Evolutionary conservation across 1,284 basidiomycete species (phyloP).

Genomic region (Leccinum brunneo-olivaceum): DNA sequence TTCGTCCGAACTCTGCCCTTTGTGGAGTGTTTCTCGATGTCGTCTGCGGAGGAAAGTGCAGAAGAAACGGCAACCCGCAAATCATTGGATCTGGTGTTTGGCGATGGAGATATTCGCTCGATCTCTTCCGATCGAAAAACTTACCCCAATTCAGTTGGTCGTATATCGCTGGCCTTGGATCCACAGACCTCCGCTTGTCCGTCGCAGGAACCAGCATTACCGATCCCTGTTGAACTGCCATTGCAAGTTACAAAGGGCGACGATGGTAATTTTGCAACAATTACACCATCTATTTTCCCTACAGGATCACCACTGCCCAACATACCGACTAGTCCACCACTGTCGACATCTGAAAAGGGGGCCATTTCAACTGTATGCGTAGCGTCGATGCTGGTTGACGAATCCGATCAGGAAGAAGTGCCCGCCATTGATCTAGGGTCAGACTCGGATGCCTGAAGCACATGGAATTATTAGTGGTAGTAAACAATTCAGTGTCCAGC

Average conservation of each 20-base stretch:
- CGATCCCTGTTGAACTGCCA: not conserved
- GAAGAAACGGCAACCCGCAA: constrained; percentile 49
- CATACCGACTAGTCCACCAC: not conserved
- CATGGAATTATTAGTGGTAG: not conserved
- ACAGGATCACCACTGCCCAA: not conserved
- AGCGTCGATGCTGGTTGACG: constrained; percentile 22
- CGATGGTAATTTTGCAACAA: not conserved
- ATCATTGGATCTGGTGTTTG: constrained; percentile 33
- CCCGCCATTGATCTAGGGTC: constrained; percentile 49
- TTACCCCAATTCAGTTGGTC: not conserved
- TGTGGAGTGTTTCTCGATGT: constrained; percentile 54
- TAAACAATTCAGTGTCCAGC: not conserved
- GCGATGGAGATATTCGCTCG: not conserved
- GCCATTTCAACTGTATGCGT: not conserved
- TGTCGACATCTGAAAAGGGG: constrained; percentile 6
- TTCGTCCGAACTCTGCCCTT: constrained; percentile 63
- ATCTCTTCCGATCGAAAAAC: constrained; percentile 1
- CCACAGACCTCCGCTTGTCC: constrained; percentile 1
- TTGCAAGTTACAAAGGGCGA: constrained; percentile 1
- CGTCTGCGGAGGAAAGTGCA: constrained; percentile 51
- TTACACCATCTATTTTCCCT: not conserved
- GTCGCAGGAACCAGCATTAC: not conserved
- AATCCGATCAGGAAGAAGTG: constrained; percentile 47
- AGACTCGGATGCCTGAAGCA: constrained; percentile 35
- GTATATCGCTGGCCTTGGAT: not conserved